A percentile compares a stretch with the other conserved stretches of the same genome.
Evolutionary conservation across 768 basidiomycete species (phyloP).

Genomic region (Favolaschia claudopus): DNA sequence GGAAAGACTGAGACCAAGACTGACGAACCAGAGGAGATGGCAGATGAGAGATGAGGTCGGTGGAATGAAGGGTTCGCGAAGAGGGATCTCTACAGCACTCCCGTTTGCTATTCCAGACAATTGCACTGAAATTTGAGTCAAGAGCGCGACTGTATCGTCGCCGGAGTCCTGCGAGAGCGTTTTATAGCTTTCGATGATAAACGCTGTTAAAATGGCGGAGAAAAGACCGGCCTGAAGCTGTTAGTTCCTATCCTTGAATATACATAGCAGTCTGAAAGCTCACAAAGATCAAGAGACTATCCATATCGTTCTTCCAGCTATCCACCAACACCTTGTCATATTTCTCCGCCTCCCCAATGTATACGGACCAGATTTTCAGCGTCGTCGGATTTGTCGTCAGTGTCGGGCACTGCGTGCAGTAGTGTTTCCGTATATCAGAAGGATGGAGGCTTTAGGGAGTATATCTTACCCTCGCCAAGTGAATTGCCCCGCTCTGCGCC

Average conservation of each 20-base stretch:
- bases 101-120: neutral
- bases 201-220: constrained; percentile 11
- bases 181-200: constrained; percentile 9
- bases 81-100: neutral
- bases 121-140: neutral
- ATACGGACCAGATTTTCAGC: constrained; percentile 13
- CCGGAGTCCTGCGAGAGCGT: neutral
- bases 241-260: neutral
- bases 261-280: neutral
- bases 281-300: constrained; percentile 13
- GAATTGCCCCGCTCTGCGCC: too few relatives aligned
- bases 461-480: too few relatives aligned
- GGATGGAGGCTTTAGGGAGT: too few relatives aligned
- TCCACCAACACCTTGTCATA: constrained; percentile 13
- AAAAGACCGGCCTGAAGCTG: constrained; percentile 4
- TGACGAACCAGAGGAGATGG: constrained; percentile 5
- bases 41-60: neutral
- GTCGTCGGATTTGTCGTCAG: too few relatives aligned
- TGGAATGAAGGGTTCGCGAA: neutral
- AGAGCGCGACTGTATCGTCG: neutral
- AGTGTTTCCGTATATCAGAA: too few relatives aligned
- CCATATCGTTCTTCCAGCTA: constrained; percentile 13
- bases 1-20: neutral
- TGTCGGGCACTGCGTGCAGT: too few relatives aligned
- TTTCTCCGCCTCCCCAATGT: constrained; percentile 7